These are phyloP conservation scores for Gamsiella multidivaricata DNA, from an alignment of 192 early-diverging fungal species.

Conservation along the genomic window DNA sequence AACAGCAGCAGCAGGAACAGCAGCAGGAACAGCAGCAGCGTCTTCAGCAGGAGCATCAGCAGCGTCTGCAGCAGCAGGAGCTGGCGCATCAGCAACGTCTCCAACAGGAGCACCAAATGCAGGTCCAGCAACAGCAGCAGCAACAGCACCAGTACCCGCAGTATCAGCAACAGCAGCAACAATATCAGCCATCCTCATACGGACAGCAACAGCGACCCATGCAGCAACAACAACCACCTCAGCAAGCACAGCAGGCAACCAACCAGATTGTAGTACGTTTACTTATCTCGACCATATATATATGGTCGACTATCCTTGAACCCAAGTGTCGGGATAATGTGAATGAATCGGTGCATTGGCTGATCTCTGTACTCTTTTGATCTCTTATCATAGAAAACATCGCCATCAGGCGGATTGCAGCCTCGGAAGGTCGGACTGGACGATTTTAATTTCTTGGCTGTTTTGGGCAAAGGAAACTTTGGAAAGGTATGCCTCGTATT, in stretches of 20 bases:
- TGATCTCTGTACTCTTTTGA: too few relatives aligned
- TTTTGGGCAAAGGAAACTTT: conserved; percentile 98
- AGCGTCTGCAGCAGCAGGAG: conserved; percentile 59
- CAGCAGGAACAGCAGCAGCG: conserved; percentile 47
- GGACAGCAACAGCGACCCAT: conserved; percentile 33
- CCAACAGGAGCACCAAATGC: conserved; percentile 56
- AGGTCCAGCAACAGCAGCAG: conserved; percentile 58
- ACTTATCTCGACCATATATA: too few relatives aligned
- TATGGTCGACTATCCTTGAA: too few relatives aligned
- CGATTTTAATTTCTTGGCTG: conserved; percentile 94
- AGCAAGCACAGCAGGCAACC: conserved; percentile 24
- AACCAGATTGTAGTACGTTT: conserved; percentile 37
- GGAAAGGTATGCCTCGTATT: conserved; percentile 77
- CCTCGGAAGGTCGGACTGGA: conserved; percentile 81
- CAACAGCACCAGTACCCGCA: conserved; percentile 40
- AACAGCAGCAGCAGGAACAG: conserved; percentile 19
- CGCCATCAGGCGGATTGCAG: conserved; percentile 10
- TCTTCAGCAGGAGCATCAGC: conserved; percentile 38
- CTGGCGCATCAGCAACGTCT: conserved; percentile 57
- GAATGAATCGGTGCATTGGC: too few relatives aligned
- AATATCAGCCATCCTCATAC: conserved; percentile 13
- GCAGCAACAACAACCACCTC: conserved; percentile 14
- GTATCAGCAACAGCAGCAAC: conserved; percentile 37
- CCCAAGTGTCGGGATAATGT: too few relatives aligned
- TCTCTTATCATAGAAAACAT: conserved; percentile 45